These are phyloP conservation scores for Cyberlindnera lachancei DNA, from an alignment of 805 yeast genomes.

Conservation along the genomic window DNA sequence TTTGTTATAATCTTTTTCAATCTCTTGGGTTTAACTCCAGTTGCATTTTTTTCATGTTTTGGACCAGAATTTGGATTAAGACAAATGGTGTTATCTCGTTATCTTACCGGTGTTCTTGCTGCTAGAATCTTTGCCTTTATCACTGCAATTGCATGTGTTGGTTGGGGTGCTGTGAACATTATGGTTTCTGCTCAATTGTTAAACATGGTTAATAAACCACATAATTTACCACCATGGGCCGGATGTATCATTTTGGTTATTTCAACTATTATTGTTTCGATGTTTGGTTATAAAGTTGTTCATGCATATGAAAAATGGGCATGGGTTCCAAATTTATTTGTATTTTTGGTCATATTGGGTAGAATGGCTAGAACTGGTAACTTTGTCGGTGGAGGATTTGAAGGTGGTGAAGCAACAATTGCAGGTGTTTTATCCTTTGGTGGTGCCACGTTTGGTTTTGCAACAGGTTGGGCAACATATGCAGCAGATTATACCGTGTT, in stretches of 20 bases:
- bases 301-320: slow-evolving; percentile 79
- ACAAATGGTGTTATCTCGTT: slow-evolving; percentile 79
- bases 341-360: slow-evolving; percentile 72
- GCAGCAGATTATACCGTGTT: slow-evolving; percentile 91
- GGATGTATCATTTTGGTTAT: slow-evolving; percentile 71
- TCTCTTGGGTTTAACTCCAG: slow-evolving; percentile 66
- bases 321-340: slow-evolving; percentile 77
- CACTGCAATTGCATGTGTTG: slow-evolving; percentile 80
- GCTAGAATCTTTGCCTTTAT: slow-evolving; percentile 72
- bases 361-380: slow-evolving; percentile 61
- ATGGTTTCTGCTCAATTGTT: slow-evolving; percentile 83
- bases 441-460: slow-evolving; percentile 77
- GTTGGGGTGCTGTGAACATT: slow-evolving; percentile 93
- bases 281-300: slow-evolving; percentile 79
- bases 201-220: slow-evolving; percentile 58
- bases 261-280: slow-evolving; percentile 62
- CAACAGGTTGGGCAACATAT: slow-evolving; percentile 91
- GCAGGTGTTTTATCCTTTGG: slow-evolving; percentile 77
- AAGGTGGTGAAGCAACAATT: slow-evolving; percentile 59
- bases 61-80: slow-evolving; percentile 84
- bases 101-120: slow-evolving; percentile 65
- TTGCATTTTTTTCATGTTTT: slow-evolving; percentile 74
- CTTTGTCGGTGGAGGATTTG: slow-evolving; percentile 46
- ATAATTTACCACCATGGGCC: slow-evolving; percentile 78
- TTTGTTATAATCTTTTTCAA: slow-evolving; percentile 66